Base-by-base conservation (phyloP, 208 protist genomes). In the Leishmania martiniquensis region DNA sequence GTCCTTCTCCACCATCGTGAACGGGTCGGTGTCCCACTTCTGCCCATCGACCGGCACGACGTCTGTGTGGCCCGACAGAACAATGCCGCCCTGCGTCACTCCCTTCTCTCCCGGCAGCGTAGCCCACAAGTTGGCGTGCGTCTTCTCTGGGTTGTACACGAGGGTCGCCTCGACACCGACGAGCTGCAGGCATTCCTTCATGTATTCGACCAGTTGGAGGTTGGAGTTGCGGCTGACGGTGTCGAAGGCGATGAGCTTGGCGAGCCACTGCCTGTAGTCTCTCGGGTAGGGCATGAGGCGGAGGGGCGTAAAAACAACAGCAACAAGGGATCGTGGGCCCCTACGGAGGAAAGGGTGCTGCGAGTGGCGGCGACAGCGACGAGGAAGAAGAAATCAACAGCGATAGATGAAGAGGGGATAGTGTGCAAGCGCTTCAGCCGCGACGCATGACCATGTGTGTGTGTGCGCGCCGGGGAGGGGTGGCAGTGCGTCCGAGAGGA, bases 31-130 rank as follows among this genome's bases (percentile, higher is more conserved):
- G 77, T 86, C 77, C 84, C 89, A 90, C 84, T 82, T 80, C 80
- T 91, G 89, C 42, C 84, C 87, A 47, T 80, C 82, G 63, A 88
- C 87, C 47, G 87, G 84, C 62, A 91, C 87, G 63, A 91, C 87
- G 66, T 91, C 87, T 1, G 73, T 91, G 80, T 93, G 85, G 17
- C 85, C 89, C 22, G 80, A 89, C 54, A 94, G 74, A 60, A 90
- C 85, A 55, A 94, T 84, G 71, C 90, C 83, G 80, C 88, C 90
- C 20, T 86, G 78, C 59, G 78, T 86, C 54, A 73, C 76, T 47
- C 85, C 87, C 49, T 81, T 72, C 34, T 75, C 65, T 3, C 80
- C 90, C 0, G 89, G 85, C 39, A 93, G 76, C 52, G 85, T 93
- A 13, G 86, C 87, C 77, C 66, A 88, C 75, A 94, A 80, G 77